These are phyloP conservation scores for Podila minutissima DNA, from an alignment of 192 early-diverging fungal genomes.

Conservation along the genomic window DNA sequence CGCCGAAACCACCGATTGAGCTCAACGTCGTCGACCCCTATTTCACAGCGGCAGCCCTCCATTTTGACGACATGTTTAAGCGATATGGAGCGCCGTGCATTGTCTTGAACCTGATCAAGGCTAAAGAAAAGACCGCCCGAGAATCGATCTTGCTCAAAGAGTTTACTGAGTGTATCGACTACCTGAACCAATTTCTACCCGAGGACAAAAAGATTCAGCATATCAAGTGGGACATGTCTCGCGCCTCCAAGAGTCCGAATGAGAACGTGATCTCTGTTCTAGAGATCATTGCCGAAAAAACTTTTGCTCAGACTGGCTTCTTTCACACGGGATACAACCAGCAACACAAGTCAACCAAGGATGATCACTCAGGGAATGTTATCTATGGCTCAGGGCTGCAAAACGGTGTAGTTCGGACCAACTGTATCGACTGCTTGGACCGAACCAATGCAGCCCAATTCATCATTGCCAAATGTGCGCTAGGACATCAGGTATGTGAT, in stretches of 20 bases:
- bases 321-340: constrained; percentile 91
- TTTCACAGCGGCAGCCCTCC: constrained; percentile 89
- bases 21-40: constrained; percentile 93
- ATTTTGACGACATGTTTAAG: constrained; percentile 92
- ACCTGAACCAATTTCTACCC: constrained; percentile 93
- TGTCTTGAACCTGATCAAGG: constrained; percentile 96
- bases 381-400: constrained; percentile 61
- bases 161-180: constrained; percentile 81
- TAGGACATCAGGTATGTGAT: constrained; percentile 79
- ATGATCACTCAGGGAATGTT: background rate
- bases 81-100: constrained; percentile 94
- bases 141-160: constrained; percentile 90
- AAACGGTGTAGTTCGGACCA: constrained; percentile 90
- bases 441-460: constrained; percentile 98
- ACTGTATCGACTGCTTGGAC: constrained; percentile 99
- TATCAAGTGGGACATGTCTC: constrained; percentile 98
- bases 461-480: constrained; percentile 92
- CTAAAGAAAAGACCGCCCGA: constrained; percentile 89
- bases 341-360: constrained; percentile 32
- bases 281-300: constrained; percentile 89
- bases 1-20: constrained; percentile 94
- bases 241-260: constrained; percentile 89
- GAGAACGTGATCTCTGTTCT: constrained; percentile 91
- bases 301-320: constrained; percentile 86
- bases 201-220: constrained; percentile 84